Conservation (phyloP, 371 early-diverging fungal genomes). For the Coemansia sp. region DNA sequence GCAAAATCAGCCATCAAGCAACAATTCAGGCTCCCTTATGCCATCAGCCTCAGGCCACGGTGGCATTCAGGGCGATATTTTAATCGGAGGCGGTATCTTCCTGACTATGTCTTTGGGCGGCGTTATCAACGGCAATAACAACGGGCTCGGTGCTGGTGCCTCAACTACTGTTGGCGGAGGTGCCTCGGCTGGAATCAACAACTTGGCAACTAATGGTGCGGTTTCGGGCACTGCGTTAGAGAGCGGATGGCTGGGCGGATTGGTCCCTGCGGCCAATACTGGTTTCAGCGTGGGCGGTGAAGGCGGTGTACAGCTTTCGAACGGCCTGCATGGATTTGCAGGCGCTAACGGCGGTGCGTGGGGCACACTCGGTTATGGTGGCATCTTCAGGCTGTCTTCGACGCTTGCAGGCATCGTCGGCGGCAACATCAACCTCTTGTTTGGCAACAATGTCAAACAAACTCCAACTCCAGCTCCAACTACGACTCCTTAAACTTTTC, state of each 20-base stretch:
- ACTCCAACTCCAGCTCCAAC: constrained; percentile 8
- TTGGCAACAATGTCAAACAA: constrained; percentile 17
- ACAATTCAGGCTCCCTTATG: not conserved
- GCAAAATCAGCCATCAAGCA: not conserved
- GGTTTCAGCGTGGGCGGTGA: constrained; percentile 8
- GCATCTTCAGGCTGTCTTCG: constrained; percentile 22
- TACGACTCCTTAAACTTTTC: not conserved
- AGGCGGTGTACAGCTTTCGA: constrained; percentile 6
- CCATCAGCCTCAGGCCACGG: constrained; percentile 15
- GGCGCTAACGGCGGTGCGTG: constrained; percentile 35
- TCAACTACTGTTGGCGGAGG: constrained; percentile 32
- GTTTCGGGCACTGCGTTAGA: constrained; percentile 16
- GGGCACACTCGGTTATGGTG: constrained; percentile 24
- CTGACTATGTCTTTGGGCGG: constrained; percentile 24
- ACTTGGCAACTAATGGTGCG: constrained; percentile 4
- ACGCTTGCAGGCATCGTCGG: constrained; percentile 17
- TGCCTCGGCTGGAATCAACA: constrained; percentile 9
- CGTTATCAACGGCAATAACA: constrained; percentile 11
- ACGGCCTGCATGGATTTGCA: constrained; percentile 19
- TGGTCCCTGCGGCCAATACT: constrained; percentile 21
- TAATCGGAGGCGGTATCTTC: constrained; percentile 22
- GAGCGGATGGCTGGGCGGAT: constrained; percentile 18
- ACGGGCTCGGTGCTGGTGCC: constrained; percentile 22
- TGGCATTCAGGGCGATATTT: constrained; percentile 12
- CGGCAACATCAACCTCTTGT: constrained; percentile 10